Evolutionary conservation across 2,329 filamentous ascomycete species (phyloP).

Genomic region (Thielaviopsis ethacetica): DNA sequence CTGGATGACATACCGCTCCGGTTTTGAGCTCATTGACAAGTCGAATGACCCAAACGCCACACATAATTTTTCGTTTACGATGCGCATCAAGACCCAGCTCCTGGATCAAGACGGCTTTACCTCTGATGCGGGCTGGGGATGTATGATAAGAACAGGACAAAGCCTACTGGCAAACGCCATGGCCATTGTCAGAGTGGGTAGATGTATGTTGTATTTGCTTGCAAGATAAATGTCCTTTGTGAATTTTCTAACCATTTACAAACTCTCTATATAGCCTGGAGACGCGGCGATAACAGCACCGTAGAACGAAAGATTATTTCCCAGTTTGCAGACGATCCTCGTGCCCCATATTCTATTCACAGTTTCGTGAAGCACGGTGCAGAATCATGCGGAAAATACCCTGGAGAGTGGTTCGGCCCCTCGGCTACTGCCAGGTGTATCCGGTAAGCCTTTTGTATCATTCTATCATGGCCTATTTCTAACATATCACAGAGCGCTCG

Average conservation of each 20-base stretch:
- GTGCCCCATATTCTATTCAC: constrained; percentile 85
- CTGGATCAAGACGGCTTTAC: constrained; percentile 69
- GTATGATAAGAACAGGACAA: constrained; percentile 96
- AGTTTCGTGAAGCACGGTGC: constrained; percentile 84
- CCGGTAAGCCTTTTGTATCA: constrained; percentile 43
- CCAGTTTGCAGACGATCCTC: constrained; percentile 73
- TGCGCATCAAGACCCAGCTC: constrained; percentile 67
- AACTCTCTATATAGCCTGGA: constrained; percentile 44
- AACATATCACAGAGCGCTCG: constrained; percentile 46
- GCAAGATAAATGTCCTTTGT: neutral
- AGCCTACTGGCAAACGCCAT: constrained; percentile 81
- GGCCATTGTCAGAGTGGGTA: constrained; percentile 53
- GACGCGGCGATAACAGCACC: constrained; percentile 37
- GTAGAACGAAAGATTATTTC: constrained; percentile 59
- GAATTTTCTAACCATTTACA: neutral
- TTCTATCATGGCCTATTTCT: neutral
- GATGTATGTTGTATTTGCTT: constrained; percentile 38
- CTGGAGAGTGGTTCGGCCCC: constrained; percentile 98
- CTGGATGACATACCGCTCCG: constrained; percentile 92
- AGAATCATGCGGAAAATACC: constrained; percentile 76
- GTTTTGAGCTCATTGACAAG: constrained; percentile 68
- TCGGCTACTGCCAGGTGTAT: constrained; percentile 90
- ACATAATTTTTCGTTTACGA: constrained; percentile 61
- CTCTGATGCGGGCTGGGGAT: constrained; percentile 92
- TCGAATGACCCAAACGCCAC: constrained; percentile 57